A percentile compares a stretch with the other conserved stretches of the same genome.
phyloP scores from a whole-genome alignment of 208 protist species.

The Strigomonas culicis region DNA sequence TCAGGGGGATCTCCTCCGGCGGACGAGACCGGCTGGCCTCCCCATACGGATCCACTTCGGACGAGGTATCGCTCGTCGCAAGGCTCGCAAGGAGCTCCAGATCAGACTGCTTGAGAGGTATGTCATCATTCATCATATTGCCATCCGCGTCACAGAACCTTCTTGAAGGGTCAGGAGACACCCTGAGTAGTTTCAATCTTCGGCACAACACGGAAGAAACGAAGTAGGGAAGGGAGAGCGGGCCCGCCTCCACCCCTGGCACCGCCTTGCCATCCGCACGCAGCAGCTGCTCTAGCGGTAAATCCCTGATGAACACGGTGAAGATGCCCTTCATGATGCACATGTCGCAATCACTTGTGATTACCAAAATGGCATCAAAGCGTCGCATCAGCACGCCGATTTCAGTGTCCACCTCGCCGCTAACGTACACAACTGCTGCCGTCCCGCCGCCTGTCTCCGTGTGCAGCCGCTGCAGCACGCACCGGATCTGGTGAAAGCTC shows the following conservation, averaged over 20 bases:
- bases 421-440: conserved; percentile 10
- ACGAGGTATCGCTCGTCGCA: too few species aligned
- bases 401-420: conserved; percentile 19
- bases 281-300: conserved; percentile 11
- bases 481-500: conserved; percentile 5
- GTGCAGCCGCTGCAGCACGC: background rate
- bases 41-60: too few species aligned
- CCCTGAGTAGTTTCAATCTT: background rate
- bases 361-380: conserved; percentile 9
- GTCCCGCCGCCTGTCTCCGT: background rate
- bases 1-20: too few species aligned
- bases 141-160: too few species aligned
- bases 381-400: conserved; percentile 10
- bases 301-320: conserved; percentile 4
- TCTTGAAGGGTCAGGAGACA: too few species aligned
- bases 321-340: conserved; percentile 16
- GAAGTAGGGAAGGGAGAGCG: conserved; percentile 1
- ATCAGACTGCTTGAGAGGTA: too few species aligned
- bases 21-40: too few species aligned
- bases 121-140: too few species aligned
- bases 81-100: too few species aligned
- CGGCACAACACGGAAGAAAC: background rate
- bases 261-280: background rate
- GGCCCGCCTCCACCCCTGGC: background rate
- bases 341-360: conserved; percentile 20